These are phyloP conservation scores for Leccinum ponderosum DNA, from an alignment of 1,284 basidiomycete species.

Conservation along the genomic window DNA sequence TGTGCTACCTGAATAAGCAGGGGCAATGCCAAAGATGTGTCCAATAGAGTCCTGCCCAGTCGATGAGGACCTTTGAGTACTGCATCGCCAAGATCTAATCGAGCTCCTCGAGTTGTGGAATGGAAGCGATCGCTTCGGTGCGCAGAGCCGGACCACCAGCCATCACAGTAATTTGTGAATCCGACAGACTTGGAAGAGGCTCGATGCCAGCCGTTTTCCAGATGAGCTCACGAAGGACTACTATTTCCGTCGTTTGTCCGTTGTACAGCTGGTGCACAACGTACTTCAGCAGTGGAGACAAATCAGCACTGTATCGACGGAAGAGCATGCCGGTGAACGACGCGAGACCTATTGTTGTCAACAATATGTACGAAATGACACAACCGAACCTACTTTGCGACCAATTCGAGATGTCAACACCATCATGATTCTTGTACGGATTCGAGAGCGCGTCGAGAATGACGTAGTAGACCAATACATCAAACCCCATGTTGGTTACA, in stretches of 20 bases:
- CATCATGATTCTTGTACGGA: slow-evolving; percentile 83
- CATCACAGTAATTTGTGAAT: slow-evolving; percentile 87
- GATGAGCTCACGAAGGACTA: slow-evolving; percentile 90
- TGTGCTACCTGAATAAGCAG: slow-evolving; percentile 88
- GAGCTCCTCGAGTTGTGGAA: slow-evolving; percentile 67
- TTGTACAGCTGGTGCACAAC: slow-evolving; percentile 89
- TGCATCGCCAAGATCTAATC: slow-evolving; percentile 63
- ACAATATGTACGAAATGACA: slow-evolving; percentile 1
- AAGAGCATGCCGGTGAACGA: slow-evolving; percentile 94
- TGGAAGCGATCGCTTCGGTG: slow-evolving; percentile 73
- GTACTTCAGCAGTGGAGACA: slow-evolving; percentile 86
- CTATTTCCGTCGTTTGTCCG: slow-evolving; percentile 84
- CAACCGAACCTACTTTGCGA: slow-evolving; percentile 73
- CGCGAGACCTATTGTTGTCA: slow-evolving; percentile 66
- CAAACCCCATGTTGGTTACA: slow-evolving; percentile 90
- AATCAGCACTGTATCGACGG: slow-evolving; percentile 82
- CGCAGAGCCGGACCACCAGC: slow-evolving; percentile 87
- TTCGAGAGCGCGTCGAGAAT: slow-evolving; percentile 89
- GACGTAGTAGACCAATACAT: slow-evolving; percentile 82
- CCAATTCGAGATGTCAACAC: slow-evolving; percentile 92
- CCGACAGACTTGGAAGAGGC: slow-evolving; percentile 85
- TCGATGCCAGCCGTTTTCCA: slow-evolving; percentile 96
- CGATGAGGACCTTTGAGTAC: slow-evolving; percentile 64
- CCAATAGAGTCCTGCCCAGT: slow-evolving; percentile 70
- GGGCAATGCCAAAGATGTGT: slow-evolving; percentile 74